These are phyloP conservation scores for Testicularia cyperi DNA, from an alignment of 1,284 basidiomycete genomes.

Conservation along the genomic window DNA sequence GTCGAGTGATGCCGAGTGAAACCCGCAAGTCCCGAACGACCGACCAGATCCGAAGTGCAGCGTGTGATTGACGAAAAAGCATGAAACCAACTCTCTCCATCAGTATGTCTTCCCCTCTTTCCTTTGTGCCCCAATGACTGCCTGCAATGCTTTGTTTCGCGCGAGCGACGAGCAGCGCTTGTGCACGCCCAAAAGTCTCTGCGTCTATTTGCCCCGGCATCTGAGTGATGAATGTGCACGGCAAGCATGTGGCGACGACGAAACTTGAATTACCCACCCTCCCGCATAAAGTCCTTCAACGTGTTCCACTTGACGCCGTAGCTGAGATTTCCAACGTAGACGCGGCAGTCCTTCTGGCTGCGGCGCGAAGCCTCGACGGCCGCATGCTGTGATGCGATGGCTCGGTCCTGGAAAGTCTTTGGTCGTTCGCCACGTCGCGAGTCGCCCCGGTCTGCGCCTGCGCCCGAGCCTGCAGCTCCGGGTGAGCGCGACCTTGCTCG, in stretches of 20 bases:
- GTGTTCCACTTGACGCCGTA: conserved; percentile 97
- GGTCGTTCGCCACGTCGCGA: conserved; percentile 17
- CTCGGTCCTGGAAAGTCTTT: conserved; percentile 22
- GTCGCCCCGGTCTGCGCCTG: conserved; percentile 10
- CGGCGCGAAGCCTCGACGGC: conserved; percentile 69
- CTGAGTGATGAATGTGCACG: too few relatives aligned
- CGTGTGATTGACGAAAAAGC: too few relatives aligned
- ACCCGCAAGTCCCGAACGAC: neutral
- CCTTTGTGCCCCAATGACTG: too few relatives aligned
- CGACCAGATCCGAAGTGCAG: too few relatives aligned
- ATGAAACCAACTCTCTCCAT: too few relatives aligned
- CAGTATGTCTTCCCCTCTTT: too few relatives aligned
- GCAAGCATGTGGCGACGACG: too few relatives aligned
- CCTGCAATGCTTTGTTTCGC: too few relatives aligned
- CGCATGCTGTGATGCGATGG: conserved; percentile 24
- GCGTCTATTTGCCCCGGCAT: too few relatives aligned
- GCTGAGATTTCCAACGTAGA: conserved; percentile 96
- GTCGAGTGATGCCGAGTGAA: too few relatives aligned
- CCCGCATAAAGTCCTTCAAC: conserved; percentile 67
- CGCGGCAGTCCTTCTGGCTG: conserved; percentile 94
- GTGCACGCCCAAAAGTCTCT: too few relatives aligned
- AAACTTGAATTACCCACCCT: conserved; percentile 54
- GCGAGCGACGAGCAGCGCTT: too few relatives aligned
- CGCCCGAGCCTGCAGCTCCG: conserved; percentile 13
- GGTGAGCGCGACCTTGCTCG: conserved; percentile 35